These are phyloP conservation scores for Parsonsia alboflavescens DNA, from an alignment of 257 asterid genomes.

Conservation along the genomic window DNA sequence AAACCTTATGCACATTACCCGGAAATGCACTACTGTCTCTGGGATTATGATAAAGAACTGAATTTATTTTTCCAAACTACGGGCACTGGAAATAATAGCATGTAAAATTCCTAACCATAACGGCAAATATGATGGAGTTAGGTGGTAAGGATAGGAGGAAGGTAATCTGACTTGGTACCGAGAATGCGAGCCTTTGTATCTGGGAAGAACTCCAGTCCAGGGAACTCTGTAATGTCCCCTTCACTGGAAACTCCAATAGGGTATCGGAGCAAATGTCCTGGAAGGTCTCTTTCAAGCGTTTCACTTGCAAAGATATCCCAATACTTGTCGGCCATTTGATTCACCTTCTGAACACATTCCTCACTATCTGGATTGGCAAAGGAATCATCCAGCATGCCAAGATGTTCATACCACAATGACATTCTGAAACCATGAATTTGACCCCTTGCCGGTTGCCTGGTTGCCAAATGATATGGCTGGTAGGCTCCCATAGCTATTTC, in stretches of 20 bases:
- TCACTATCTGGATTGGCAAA: constrained; percentile 55
- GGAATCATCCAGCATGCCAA: constrained; percentile 72
- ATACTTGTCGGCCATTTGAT: constrained; percentile 50
- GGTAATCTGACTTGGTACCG: constrained; percentile 60
- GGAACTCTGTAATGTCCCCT: constrained; percentile 57
- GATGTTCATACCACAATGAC: constrained; percentile 90
- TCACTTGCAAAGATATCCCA: constrained; percentile 64
- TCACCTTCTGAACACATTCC: constrained; percentile 52
- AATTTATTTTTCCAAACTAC: constrained; percentile 13
- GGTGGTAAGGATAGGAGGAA: constrained; percentile 76
- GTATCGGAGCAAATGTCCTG: constrained; percentile 72
- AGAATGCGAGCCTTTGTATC: constrained; percentile 66
- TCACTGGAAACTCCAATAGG: constrained; percentile 47
- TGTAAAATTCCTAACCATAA: not conserved
- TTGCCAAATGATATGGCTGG: constrained; percentile 63
- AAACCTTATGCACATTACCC: not conserved
- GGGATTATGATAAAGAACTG: not conserved
- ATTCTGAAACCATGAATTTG: constrained; percentile 82
- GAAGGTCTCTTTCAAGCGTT: constrained; percentile 47
- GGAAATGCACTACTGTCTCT: not conserved
- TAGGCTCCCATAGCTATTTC: constrained; percentile 89
- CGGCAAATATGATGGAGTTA: constrained; percentile 16
- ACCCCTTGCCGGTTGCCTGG: constrained; percentile 62
- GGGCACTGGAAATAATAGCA: not conserved
- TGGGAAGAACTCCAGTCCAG: constrained; percentile 68